Base-by-base conservation (phyloP, 805 yeast species). In the Saccharomyces jurei region DNA sequence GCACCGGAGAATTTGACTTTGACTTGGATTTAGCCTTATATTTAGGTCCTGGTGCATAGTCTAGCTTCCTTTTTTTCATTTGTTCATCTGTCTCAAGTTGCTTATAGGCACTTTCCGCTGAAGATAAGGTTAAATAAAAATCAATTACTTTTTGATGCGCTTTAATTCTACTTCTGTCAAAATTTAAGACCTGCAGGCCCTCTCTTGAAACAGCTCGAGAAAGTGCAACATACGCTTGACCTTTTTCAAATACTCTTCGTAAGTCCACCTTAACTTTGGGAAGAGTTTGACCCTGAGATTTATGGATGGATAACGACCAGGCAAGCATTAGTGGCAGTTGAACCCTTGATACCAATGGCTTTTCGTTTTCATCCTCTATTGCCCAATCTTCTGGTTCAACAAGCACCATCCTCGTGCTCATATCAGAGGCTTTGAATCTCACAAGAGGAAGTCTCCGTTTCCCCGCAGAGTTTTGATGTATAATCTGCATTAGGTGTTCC, bases 301-400 rank as follows among this genome's bases (percentile, higher is more conserved):
- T 92, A 67, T 94, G 99, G 48, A 94, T 91, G 0, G 97, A 90
- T 48, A 94, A 71, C 0, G 99, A 90, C 97, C 98, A 94, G 0
- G 99, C 96, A n/a, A 91, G 73, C 62, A 92, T 83, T 52, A 94
- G 72, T 0, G 99, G 99, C 1, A 94, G 61, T 65, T 94, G 99
- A 0, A 77, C 75, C 62, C 97, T 76, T 1, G 86, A 76, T 0
- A 88, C 96, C 13, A 89, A 60, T 0, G 85, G 81, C 8, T 75
- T 75, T 22, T 86, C 89, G 26, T 77, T 72, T 51, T 86, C 89
- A 68, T 89, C 95, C 58, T 85, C 92, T 25, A 88, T 75, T 0
- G 77, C 78, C 89, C 97, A 92, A 13, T 76, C 76, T 65, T 92
- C 98, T 0, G 91, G 89, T 58, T 83, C 86, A 2, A 90, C 86